Base-by-base conservation (phyloP, 2,329 filamentous ascomycete genomes). In the Endothia cerciana region DNA sequence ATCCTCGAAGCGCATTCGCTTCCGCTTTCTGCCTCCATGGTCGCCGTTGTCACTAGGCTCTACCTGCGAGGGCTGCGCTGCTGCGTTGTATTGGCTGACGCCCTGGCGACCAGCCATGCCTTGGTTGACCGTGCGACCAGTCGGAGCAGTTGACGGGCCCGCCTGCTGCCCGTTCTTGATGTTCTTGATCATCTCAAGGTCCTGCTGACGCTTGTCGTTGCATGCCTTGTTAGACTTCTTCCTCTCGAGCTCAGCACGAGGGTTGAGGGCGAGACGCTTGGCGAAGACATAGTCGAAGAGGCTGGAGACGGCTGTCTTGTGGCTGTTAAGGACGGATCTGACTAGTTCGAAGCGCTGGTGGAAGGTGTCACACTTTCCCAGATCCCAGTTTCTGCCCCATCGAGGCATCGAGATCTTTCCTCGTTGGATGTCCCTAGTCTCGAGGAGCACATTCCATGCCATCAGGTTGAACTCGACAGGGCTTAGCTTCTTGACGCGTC, bases 391-490 rank as follows among this genome's bases (percentile, higher is more conserved):
- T 36, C 36, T 62, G 13, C 60, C 60, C 60, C 60, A 62, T 15
- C 36, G 36, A 7, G 60, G 60, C 45, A 62, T 36, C 19, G 60
- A 62, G 17, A 62, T 28, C 25, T 10, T 43, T 5, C 60, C 60
- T 19, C 38, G 47, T 5, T 62, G 47, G 10, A 22, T 25, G 15
- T 62, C 49, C 13, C 60, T 55, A 7, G 25, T 62, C 60, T 62
- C 33, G 40, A 57, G 17, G 38, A 63, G 61, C 28, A 63, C 53
- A 10, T 4, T n/a, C 61, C 61, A 63, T 4, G 41, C 61, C 61
- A 63, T 63, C 7, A 63, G 51, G 17, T 49, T n/a, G 17, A 63
- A 11, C 33, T 63, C 62, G n/a, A 57, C 19, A 8, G 53, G 53
- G 30, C 53, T 49, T 2, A 63, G 53, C 25, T 51, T 59, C 19